Conservation (phyloP, 306 rosid genomes). For the Cucurbita argyrosperma region DNA sequence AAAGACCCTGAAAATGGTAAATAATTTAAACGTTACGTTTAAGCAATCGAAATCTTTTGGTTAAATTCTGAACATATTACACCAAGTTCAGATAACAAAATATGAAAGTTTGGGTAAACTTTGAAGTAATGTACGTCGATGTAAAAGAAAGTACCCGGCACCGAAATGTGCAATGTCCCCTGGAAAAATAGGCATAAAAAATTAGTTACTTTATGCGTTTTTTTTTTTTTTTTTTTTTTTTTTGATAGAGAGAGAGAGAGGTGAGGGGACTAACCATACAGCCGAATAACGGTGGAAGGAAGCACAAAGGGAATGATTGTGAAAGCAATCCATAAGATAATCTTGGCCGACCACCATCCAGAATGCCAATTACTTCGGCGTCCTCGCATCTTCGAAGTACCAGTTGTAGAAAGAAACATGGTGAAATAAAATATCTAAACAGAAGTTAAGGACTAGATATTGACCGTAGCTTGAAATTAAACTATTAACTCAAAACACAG, state of each 20-base stretch:
- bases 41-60: background rate
- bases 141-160: conserved; percentile 53
- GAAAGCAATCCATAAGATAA: conserved; percentile 35
- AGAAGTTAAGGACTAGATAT: conserved; percentile 40
- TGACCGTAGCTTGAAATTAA: background rate
- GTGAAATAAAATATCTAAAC: conserved; percentile 56
- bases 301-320: conserved; percentile 66
- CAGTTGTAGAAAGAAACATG: conserved; percentile 67
- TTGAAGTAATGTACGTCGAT: background rate
- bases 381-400: conserved; percentile 53
- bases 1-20: conserved; percentile 61
- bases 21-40: background rate
- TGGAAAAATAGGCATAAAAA: conserved; percentile 17
- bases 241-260: background rate
- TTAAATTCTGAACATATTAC: background rate
- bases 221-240: background rate
- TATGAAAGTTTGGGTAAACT: conserved; percentile 5
- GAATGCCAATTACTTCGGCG: conserved; percentile 76
- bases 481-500: background rate
- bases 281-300: conserved; percentile 51
- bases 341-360: conserved; percentile 92
- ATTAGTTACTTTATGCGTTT: background rate
- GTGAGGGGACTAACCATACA: conserved; percentile 52
- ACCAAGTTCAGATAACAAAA: background rate
- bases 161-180: conserved; percentile 83